These are phyloP conservation scores for Neurospora sp. DNA, from an alignment of 495 filamentous ascomycete species.

Conservation along the genomic window DNA sequence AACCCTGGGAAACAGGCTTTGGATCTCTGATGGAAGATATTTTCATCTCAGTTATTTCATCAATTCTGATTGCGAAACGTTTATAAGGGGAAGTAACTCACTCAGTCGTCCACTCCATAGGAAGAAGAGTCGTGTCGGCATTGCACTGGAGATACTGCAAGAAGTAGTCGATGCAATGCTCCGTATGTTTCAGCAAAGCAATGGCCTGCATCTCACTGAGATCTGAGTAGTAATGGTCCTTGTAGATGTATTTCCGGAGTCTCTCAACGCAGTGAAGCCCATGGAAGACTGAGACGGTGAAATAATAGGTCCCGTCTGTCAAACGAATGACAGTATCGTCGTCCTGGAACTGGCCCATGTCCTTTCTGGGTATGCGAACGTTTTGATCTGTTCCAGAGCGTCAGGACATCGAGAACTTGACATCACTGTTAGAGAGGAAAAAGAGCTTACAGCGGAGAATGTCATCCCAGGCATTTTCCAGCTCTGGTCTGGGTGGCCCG, in stretches of 20 bases:
- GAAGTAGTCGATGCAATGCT: slow-evolving; percentile 6
- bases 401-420: background rate
- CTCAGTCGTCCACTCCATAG: slow-evolving; percentile 1
- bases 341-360: background rate
- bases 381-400: background rate
- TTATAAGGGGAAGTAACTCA: background rate
- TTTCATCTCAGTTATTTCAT: background rate
- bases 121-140: slow-evolving; percentile 3
- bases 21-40: background rate
- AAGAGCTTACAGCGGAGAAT: background rate
- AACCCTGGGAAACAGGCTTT: background rate
- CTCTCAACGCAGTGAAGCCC: slow-evolving; percentile 3
- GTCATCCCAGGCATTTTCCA: background rate
- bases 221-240: slow-evolving; percentile 1
- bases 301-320: slow-evolving; percentile 1
- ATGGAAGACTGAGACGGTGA: slow-evolving; percentile 1
- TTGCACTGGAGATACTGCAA: slow-evolving; percentile 8
- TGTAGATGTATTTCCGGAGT: slow-evolving; percentile 1
- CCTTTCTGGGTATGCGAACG: background rate
- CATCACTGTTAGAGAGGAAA: background rate
- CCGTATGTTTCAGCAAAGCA: background rate
- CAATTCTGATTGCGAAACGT: background rate
- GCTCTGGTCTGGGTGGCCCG: slow-evolving; percentile 1
- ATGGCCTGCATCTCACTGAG: background rate
- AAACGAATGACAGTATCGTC: background rate